phyloP scores from a whole-genome alignment of 148 eudicot genomes.

The Camellia granthamiana region DNA sequence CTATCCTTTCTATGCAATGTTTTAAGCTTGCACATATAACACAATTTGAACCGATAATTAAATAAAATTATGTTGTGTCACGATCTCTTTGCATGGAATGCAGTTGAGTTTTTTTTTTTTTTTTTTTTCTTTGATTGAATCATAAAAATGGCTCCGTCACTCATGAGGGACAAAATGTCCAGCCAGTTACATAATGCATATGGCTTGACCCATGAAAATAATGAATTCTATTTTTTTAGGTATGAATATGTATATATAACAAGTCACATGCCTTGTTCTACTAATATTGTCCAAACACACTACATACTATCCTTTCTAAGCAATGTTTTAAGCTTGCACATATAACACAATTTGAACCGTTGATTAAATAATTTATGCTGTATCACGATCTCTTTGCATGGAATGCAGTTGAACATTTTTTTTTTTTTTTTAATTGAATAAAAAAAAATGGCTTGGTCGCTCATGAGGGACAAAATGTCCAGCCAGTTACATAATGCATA shows the following conservation, averaged over 20 bases:
- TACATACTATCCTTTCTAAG: not conserved
- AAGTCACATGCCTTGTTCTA: not conserved
- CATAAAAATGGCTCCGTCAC: not conserved
- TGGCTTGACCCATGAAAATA: not conserved
- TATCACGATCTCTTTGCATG: too few relatives aligned
- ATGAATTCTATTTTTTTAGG: not conserved
- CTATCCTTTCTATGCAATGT: too few relatives aligned
- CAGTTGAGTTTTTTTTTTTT: not conserved
- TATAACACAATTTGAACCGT: too few relatives aligned
- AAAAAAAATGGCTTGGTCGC: not conserved
- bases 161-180: not conserved
- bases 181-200: not conserved
- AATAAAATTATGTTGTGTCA: too few relatives aligned
- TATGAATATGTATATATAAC: not conserved
- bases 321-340: too few relatives aligned
- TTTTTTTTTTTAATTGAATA: not conserved
- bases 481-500: not conserved
- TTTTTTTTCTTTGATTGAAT: not conserved
- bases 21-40: too few relatives aligned
- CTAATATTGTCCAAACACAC: constrained; percentile 6
- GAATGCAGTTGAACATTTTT: not conserved
- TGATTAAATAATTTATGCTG: too few relatives aligned
- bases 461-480: not conserved
- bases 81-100: too few relatives aligned
- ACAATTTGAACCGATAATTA: too few relatives aligned